Conservation (phyloP, 345 rosid genomes). For the Anacardium occidentale region DNA sequence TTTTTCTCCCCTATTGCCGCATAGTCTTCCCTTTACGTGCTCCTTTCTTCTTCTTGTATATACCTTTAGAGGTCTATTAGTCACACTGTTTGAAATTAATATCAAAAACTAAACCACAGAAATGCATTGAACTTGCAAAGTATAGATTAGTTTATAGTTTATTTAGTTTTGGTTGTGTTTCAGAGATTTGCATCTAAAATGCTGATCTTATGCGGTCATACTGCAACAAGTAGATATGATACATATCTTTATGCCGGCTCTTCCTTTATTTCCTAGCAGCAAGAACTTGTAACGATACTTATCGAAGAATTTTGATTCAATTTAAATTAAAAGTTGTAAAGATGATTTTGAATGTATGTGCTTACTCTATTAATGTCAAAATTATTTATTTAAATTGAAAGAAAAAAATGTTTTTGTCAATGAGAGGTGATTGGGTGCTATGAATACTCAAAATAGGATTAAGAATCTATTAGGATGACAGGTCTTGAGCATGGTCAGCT, state of each 20-base stretch:
- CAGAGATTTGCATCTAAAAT: background rate
- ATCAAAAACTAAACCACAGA: background rate
- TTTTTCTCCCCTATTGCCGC: no score
- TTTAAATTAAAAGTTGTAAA: background rate
- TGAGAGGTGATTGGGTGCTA: background rate
- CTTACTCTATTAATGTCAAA: background rate
- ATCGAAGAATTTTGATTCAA: background rate
- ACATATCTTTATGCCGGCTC: no score
- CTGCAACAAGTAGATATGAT: background rate
- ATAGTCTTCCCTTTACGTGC: no score
- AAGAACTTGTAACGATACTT: background rate
- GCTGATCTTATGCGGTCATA: background rate
- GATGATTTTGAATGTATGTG: background rate
- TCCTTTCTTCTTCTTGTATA: no score
- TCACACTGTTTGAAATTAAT: background rate
- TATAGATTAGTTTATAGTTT: background rate
- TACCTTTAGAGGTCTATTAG: no score
- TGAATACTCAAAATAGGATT: background rate
- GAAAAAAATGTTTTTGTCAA: background rate
- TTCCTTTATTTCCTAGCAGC: no score
- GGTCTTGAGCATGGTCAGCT: background rate
- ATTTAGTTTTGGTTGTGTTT: background rate
- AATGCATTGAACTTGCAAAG: background rate
- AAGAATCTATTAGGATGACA: no score
- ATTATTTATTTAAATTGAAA: background rate